Percentiles rank a stretch among this genome's conserved stretches.
Evolutionary conservation across 2,329 filamentous ascomycete genomes (phyloP).

Genomic region (Trichoderma lentiforme): DNA sequence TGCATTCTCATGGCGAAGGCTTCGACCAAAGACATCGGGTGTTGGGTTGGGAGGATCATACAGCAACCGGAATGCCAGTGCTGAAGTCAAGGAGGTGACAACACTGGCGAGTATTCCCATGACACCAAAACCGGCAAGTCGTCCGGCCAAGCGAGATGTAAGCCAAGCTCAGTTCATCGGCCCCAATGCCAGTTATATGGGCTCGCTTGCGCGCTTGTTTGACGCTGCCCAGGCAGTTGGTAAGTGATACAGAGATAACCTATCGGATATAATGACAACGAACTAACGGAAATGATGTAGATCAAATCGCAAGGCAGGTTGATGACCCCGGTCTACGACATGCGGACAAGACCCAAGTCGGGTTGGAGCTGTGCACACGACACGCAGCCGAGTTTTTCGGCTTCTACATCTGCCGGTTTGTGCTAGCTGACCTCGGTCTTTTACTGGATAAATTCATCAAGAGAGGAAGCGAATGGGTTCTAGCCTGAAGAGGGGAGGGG

Average conservation of each 20-base stretch:
- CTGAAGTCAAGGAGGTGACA: conserved; percentile 38
- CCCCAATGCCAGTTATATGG: conserved; percentile 88
- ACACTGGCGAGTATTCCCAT: conserved; percentile 73
- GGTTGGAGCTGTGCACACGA: conserved; percentile 85
- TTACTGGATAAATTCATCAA: conserved; percentile 97
- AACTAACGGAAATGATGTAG: conserved; percentile 44
- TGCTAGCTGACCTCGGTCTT: conserved; percentile 76
- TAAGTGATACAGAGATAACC: conserved; percentile 45
- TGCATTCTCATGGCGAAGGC: conserved; percentile 82
- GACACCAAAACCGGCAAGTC: conserved; percentile 62
- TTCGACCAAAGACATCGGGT: conserved; percentile 84
- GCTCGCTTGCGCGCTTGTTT: conserved; percentile 81
- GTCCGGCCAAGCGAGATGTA: conserved; percentile 69
- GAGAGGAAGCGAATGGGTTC: conserved; percentile 90
- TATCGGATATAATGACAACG: neutral
- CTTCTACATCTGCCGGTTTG: conserved; percentile 94
- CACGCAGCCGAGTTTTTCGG: conserved; percentile 97
- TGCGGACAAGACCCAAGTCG: conserved; percentile 90
- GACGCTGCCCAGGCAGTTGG: conserved; percentile 91
- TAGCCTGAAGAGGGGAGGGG: neutral
- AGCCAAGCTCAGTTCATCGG: conserved; percentile 69
- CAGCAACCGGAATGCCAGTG: conserved; percentile 26
- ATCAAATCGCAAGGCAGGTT: conserved; percentile 93
- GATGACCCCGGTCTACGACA: conserved; percentile 91
- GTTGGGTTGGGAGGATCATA: conserved; percentile 55